Evolutionary conservation across 2,329 filamentous ascomycete species (phyloP).

Genomic region (Acarospora socialis): DNA sequence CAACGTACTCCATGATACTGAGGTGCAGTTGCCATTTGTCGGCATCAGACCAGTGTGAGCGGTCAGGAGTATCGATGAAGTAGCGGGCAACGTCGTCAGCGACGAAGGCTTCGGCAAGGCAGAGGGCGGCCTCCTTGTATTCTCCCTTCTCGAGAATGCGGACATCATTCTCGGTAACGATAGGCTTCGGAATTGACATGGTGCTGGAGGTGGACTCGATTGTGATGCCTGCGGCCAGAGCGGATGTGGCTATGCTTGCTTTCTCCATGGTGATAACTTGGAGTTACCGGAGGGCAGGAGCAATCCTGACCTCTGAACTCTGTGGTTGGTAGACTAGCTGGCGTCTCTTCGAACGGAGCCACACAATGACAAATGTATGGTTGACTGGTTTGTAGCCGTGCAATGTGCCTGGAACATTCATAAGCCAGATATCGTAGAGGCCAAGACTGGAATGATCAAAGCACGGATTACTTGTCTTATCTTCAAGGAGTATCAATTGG

Average conservation of each 20-base stretch:
- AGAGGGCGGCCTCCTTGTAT: conserved; percentile 55
- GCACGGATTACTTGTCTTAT: too few species aligned
- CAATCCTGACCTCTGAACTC: too few species aligned
- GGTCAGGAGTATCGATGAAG: conserved; percentile 58
- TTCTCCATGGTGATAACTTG: too few species aligned
- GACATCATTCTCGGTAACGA: conserved; percentile 35
- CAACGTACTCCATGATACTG: conserved; percentile 63
- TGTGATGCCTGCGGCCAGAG: too few species aligned
- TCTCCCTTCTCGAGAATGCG: conserved; percentile 51
- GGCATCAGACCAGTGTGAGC: conserved; percentile 46
- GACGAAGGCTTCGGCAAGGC: conserved; percentile 64
- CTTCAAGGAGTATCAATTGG: conserved; percentile 25
- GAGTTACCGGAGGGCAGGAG: too few species aligned
- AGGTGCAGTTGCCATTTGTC: conserved; percentile 64
- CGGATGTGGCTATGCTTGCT: conserved; percentile 21
- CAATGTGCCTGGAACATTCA: too few species aligned
- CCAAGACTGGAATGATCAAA: too few species aligned
- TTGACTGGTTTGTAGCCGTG: too few species aligned
- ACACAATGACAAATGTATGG: too few species aligned
- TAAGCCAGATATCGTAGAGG: too few species aligned
- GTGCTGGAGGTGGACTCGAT: conserved; percentile 10
- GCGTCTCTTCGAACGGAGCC: too few species aligned
- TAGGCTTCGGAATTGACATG: conserved; percentile 19
- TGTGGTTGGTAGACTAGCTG: too few species aligned
- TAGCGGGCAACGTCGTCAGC: conserved; percentile 61